A percentile compares a stretch with the other conserved stretches of the same genome.
phyloP scores from a whole-genome alignment of 1,284 basidiomycete species.

The Rugosomyces carneus region DNA sequence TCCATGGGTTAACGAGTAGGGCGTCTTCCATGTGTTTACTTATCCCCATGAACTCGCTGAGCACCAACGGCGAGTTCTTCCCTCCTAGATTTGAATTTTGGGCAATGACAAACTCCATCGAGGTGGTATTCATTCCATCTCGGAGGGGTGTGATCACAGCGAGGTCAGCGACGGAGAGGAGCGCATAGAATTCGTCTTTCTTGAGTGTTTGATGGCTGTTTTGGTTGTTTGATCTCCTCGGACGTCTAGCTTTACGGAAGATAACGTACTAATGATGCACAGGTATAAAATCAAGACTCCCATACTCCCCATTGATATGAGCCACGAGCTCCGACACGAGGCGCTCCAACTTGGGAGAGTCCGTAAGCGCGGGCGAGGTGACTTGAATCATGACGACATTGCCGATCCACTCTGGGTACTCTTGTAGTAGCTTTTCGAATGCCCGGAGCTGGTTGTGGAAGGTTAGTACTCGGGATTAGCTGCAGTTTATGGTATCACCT shows the following conservation, averaged over 20 bases:
- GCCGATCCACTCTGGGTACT: conserved; percentile 95
- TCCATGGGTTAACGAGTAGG: conserved; percentile 86
- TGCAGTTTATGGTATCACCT: conserved; percentile 38
- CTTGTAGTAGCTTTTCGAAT: conserved; percentile 90
- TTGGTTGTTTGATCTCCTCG: no score
- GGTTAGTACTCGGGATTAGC: conserved; percentile 71
- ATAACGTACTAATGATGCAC: conserved; percentile 94
- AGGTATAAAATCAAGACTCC: conserved; percentile 92
- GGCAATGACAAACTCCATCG: conserved; percentile 96
- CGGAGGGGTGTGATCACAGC: conserved; percentile 94
- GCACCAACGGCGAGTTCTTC: conserved; percentile 80
- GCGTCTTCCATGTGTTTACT: conserved; percentile 82
- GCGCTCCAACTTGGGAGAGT: conserved; percentile 90
- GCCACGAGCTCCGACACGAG: conserved; percentile 94
- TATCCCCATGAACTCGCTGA: conserved; percentile 98
- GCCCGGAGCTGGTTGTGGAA: conserved; percentile 81
- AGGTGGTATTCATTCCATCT: conserved; percentile 99
- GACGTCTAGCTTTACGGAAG: no score
- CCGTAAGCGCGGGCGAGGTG: conserved; percentile 90
- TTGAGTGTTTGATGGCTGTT: conserved; percentile 92
- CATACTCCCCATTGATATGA: conserved; percentile 96
- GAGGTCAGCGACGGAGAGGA: conserved; percentile 92
- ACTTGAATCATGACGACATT: conserved; percentile 86
- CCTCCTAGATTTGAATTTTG: conserved; percentile 45
- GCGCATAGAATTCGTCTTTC: conserved; percentile 96